Evolutionary conservation across 2,329 filamentous ascomycete species (phyloP), one percentile per base, ranked within the genome.

Genomic region (Volutella citrinella): DNA sequence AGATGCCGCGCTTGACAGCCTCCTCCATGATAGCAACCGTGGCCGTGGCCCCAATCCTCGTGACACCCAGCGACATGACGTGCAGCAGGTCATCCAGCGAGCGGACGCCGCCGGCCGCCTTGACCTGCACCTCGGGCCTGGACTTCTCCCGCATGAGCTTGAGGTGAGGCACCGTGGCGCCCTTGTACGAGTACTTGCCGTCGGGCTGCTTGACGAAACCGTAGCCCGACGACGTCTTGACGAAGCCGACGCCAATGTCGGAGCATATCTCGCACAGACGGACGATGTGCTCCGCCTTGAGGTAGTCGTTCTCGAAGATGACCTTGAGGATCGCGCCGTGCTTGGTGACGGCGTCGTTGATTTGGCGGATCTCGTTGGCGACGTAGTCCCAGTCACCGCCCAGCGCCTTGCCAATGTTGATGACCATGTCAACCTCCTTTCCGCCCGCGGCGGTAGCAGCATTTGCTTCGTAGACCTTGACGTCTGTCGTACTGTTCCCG

Each of bases 251-350:
- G 0, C 56, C 56, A 0, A 74, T 21, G 0, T 61, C 51, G 0
- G 68, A 68, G 49, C 77, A 80, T 19, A 80, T 76, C 50, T 68
- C 47, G 48, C 76, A 80, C 0, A 81, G 59, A 6, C 55, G 60
- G 8, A 65, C 45, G 31, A 80, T 76, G 22, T 79, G 66, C 10
- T 66, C 48, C 0, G 72, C 59, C 3, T 60, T 18, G 0, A 80
- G 64, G 41, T 70, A 80, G 48, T 78, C 75, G 44, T 77, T 80
- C 46, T 81, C 76, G 35, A 81, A 80, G 30, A 80, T 81, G 31
- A 80, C 75, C 48, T 81, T 81, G 7, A 80, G 60, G 1, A 66
- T 59, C 0, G 66, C 71, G 0, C 66, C 67, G 7, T 59, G 36
- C n/a, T 52, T 48, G 1, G 51, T 48, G 4, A 78, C 74, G 0